Evolutionary conservation across 2,329 filamentous ascomycete species (phyloP).

Genomic region (Neonectria punicea): DNA sequence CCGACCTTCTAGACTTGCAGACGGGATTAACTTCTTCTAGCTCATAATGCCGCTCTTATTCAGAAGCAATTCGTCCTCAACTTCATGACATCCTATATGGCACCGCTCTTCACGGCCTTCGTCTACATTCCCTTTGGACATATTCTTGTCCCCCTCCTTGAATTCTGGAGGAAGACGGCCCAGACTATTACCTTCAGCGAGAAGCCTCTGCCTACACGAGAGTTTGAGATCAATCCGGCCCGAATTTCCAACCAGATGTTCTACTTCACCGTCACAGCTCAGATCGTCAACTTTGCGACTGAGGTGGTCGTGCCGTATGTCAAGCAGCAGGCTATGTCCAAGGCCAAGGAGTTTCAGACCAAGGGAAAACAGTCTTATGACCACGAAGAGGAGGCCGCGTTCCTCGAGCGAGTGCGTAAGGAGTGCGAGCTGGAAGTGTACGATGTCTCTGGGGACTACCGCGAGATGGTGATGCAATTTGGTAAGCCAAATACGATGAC

Average conservation of each 20-base stretch:
- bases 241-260: constrained; percentile 92
- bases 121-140: constrained; percentile 93
- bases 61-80: constrained; percentile 96
- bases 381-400: constrained; percentile 78
- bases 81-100: constrained; percentile 95
- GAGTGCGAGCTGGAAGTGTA: constrained; percentile 87
- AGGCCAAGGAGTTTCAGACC: constrained; percentile 79
- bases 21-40: constrained; percentile 50
- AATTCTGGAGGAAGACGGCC: constrained; percentile 81
- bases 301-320: constrained; percentile 87
- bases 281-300: constrained; percentile 86
- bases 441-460: constrained; percentile 88
- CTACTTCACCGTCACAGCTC: constrained; percentile 94
- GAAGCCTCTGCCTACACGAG: constrained; percentile 71
- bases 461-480: constrained; percentile 92
- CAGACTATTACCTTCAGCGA: constrained; percentile 80
- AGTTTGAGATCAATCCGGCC: constrained; percentile 85
- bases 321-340: constrained; percentile 81
- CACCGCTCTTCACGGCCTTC: constrained; percentile 91
- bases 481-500: constrained; percentile 53
- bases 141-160: constrained; percentile 84
- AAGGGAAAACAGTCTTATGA: constrained; percentile 71
- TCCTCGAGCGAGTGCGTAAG: constrained; percentile 82
- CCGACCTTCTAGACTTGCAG: constrained; percentile 18
- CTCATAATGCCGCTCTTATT: constrained; percentile 84